Evolutionary conservation across 2,329 filamentous ascomycete species (phyloP), one percentile per base, ranked within the genome.

Genomic region (Penicillium griseofulvum): DNA sequence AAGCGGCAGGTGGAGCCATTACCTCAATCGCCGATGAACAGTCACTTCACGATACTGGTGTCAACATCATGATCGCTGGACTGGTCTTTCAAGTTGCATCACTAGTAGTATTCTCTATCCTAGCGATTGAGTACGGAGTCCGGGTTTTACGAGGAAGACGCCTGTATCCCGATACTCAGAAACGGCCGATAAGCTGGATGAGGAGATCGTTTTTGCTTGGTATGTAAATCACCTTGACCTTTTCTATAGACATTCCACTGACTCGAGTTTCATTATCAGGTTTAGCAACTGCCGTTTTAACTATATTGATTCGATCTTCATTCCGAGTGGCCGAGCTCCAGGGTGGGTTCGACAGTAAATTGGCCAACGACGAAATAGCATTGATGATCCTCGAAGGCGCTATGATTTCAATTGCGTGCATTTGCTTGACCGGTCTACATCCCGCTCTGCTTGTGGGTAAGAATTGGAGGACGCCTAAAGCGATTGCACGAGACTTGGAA

Each of bases 351-450:
- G 54, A 74, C 9, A 76, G 75, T 43, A 61, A 70, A 7, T 58
- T 82, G 11, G 81, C 81, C 63, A 77, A 80, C 57, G 69, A 81
- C 19, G 75, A 83, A 64, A 56, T 72, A 3, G 72, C 78, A 1
- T 83, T 82, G 61, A 79, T 83, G 67, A 65, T 79, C 5, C 70
- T 83, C 1, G 81, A 83, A 58, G 80, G 81, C n/a, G 75, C 76
- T 4, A 82, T 83, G 79, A 79, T 84, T 48, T 70, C 71, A 4
- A 64, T 81, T 12, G 75, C 80, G 2, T 71, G 73, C n/a, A 53
- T 76, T 4, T 68, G 64, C 1, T 65, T 83, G 55, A 83, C 78
- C 1, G 58, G 72, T 1, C 74, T 80, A 46, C 80, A 83, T 61
- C 81, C 81, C 0, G 76, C 26, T 39, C 9, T 49, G 22, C 46